phyloP scores from a whole-genome alignment of 1,139 yeast genomes.

The Debaryomyces subglobosus region DNA sequence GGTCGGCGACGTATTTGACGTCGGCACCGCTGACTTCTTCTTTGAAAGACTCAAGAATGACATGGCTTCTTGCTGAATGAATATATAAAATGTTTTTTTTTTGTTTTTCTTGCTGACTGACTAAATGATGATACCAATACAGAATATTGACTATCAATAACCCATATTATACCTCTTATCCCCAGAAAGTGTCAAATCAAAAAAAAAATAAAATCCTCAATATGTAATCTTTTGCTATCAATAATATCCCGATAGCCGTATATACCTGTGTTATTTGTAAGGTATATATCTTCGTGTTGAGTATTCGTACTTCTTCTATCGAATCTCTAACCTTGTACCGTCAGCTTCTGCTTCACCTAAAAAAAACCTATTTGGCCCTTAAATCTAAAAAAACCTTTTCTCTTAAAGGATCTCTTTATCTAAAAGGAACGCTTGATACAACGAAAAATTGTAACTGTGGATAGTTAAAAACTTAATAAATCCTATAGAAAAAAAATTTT shows the following conservation, averaged over 20 bases:
- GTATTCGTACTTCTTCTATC: neutral
- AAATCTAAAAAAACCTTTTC: constrained; percentile 6
- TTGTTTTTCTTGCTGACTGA: constrained; percentile 1
- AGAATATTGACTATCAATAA: constrained; percentile 6
- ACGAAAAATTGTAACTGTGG: constrained; percentile 1
- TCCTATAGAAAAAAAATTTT: neutral
- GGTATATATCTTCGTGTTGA: neutral
- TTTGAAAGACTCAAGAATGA: constrained; percentile 18
- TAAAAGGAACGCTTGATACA: constrained; percentile 8
- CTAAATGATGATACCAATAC: constrained; percentile 2
- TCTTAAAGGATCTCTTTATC: constrained; percentile 6
- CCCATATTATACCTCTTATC: constrained; percentile 5
- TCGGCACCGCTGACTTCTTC: constrained; percentile 13
- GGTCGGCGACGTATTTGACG: constrained; percentile 15
- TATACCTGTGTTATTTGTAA: neutral
- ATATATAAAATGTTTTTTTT: constrained; percentile 2
- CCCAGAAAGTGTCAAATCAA: constrained; percentile 3
- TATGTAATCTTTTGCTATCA: neutral
- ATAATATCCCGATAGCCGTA: neutral
- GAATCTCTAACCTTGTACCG: constrained; percentile 2
- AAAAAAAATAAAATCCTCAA: neutral
- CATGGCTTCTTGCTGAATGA: constrained; percentile 11
- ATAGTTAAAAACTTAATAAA: constrained; percentile 6
- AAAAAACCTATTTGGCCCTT: constrained; percentile 8
- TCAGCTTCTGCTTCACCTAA: constrained; percentile 9